Base-by-base conservation (phyloP, 257 asterid species). In the Gentiana straminea region DNA sequence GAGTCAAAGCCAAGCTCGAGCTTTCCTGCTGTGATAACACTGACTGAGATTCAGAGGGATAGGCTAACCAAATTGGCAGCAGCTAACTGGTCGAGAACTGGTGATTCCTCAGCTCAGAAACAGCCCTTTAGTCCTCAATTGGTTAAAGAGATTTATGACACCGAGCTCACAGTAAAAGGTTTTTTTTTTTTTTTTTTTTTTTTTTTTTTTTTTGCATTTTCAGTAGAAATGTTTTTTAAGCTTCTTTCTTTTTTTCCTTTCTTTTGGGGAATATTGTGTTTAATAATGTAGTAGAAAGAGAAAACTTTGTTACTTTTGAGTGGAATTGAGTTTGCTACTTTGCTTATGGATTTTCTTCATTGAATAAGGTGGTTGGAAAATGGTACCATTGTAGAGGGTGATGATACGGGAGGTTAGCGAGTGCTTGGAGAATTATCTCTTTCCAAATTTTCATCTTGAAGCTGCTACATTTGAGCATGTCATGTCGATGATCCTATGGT, bases 381-480 rank as follows among this genome's bases (percentile, higher is more conserved):
- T 95, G 3, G 95, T 85, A 55, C 97, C 98, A 0, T 50, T 91
- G 76, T 97, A 91, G 81, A 87, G 98, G 79, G 98, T 81, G 64
- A 91, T 91, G 98, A 78, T 91, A 70, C 78, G 87, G 53, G 98
- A 91, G 81, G 98, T 91, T 61, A 91, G 98, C 69, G 97, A 87
- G 70, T 91, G 84, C 75, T 60, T 87, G 81, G 98, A 91, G 85
- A 91, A 91, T 66, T 91, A 91, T 65, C 94, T 91, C 6, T 87
- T 86, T 94, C 98, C 98, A 33, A 83, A 84, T 78, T 91, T 91
- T 73, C 73, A 61, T 70, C 88, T 88, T 3, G 98, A 91, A 78
- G 73, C 79, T 54, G 79, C 98, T 63, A 78, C 93, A 11, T 87
- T 91, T 66, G 98, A 91, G 85, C 97, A 91, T 63, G 85, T 91